Conservation (phyloP, 805 yeast genomes). For the Cyberlindnera bimundalis region DNA sequence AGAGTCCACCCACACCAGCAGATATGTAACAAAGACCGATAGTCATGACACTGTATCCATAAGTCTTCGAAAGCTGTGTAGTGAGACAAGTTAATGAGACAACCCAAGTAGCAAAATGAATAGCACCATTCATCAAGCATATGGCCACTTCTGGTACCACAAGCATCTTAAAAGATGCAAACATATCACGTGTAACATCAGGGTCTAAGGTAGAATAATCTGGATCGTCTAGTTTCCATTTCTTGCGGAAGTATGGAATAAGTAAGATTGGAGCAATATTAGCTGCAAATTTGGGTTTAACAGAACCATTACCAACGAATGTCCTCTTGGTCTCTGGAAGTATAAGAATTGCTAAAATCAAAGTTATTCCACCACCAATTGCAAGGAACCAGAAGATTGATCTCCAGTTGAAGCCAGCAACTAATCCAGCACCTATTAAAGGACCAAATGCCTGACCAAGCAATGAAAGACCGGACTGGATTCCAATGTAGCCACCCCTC, state of each 20-base stretch:
- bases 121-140: slow-evolving; percentile 52
- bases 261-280: slow-evolving; percentile 45
- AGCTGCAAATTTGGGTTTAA: slow-evolving; percentile 41
- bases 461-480: slow-evolving; percentile 59
- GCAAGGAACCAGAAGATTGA: slow-evolving; percentile 73
- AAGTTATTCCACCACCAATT: slow-evolving; percentile 53
- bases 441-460: slow-evolving; percentile 81
- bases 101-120: slow-evolving; percentile 69
- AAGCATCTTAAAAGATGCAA: slow-evolving; percentile 43
- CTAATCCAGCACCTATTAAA: slow-evolving; percentile 47
- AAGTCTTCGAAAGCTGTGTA: slow-evolving; percentile 46
- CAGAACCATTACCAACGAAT: slow-evolving; percentile 73
- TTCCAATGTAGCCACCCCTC: slow-evolving; percentile 70
- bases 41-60: slow-evolving; percentile 49
- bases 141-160: slow-evolving; percentile 42
- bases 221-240: slow-evolving; percentile 31
- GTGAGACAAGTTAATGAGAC: slow-evolving; percentile 64
- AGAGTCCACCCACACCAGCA: slow-evolving; percentile 62
- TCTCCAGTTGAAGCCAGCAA: slow-evolving; percentile 61
- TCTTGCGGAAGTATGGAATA: slow-evolving; percentile 8
- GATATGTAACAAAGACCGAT: slow-evolving; percentile 77
- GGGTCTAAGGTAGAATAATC: slow-evolving; percentile 30
- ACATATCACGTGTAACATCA: slow-evolving; percentile 24
- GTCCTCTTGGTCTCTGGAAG: slow-evolving; percentile 79
- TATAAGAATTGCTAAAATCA: slow-evolving; percentile 31